A percentile compares a stretch with the other conserved stretches of the same genome.
Conservation (phyloP, 176 grass and related monocot genomes). For the Raddia distichophylla region DNA sequence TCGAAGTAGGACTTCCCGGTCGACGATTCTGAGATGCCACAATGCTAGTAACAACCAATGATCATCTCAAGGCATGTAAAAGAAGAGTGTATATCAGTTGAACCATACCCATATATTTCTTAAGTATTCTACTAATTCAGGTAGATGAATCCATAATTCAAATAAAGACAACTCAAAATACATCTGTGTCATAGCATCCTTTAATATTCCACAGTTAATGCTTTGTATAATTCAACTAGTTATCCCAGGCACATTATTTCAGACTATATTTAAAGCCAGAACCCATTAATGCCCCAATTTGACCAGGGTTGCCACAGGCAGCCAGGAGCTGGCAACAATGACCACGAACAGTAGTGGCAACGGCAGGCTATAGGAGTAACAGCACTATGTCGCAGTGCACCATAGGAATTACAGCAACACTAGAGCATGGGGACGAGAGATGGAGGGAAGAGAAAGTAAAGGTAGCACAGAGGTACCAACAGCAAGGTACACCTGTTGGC, state of each 20-base stretch:
- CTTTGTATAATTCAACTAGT: background rate
- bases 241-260: background rate
- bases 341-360: no score
- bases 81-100: background rate
- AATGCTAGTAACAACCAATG: constrained; percentile 4
- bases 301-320: no score
- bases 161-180: background rate
- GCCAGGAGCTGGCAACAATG: no score
- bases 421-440: no score
- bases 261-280: background rate
- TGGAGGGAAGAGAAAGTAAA: no score
- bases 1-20: background rate
- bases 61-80: background rate
- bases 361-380: no score
- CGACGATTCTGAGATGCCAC: background rate
- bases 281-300: background rate
- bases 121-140: background rate
- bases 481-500: no score
- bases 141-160: background rate
- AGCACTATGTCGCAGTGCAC: no score
- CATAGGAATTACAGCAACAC: no score
- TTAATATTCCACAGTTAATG: background rate
- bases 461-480: no score
- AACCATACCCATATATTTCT: background rate
- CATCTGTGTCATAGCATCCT: background rate